These are phyloP conservation scores for Lentinula detonsa DNA, from an alignment of 768 basidiomycete species.

Conservation along the genomic window DNA sequence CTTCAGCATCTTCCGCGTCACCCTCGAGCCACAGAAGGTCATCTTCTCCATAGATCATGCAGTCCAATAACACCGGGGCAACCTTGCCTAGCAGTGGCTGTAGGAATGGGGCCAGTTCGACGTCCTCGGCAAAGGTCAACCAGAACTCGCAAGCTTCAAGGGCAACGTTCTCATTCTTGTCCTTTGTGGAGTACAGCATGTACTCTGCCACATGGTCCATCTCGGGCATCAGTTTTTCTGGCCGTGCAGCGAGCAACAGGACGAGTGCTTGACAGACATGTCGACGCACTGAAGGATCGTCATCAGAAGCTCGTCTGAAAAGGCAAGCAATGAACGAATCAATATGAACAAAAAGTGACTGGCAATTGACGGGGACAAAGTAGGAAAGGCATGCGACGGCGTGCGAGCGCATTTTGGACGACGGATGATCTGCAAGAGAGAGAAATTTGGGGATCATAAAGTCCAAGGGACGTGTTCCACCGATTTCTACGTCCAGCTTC, in stretches of 20 bases:
- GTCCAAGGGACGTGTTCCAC: constrained; percentile 89
- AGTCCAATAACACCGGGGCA: constrained; percentile 90
- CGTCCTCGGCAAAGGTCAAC: constrained; percentile 97
- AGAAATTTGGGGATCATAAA: constrained; percentile 97
- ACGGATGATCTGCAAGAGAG: constrained; percentile 76
- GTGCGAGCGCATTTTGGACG: constrained; percentile 86
- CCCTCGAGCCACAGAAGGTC: constrained; percentile 94
- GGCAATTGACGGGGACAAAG: constrained; percentile 82
- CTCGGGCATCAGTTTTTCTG: constrained; percentile 96
- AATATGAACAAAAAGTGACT: constrained; percentile 86
- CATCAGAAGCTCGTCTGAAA: constrained; percentile 93
- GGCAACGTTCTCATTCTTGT: constrained; percentile 94
- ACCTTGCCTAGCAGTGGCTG: constrained; percentile 87
- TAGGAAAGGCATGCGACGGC: constrained; percentile 93
- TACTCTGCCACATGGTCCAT: constrained; percentile 95
- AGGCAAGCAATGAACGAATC: constrained; percentile 90
- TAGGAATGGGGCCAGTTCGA: constrained; percentile 76
- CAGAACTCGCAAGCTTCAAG: constrained; percentile 99
- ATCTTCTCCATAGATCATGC: constrained; percentile 96
- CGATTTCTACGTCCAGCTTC: constrained; percentile 91
- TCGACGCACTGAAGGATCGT: constrained; percentile 87
- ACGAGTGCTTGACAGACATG: constrained; percentile 96
- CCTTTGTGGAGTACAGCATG: constrained; percentile 97
- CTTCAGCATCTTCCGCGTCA: constrained; percentile 81
- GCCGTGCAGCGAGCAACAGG: constrained; percentile 84